phyloP scores from a whole-genome alignment of 2,329 filamentous ascomycete genomes.

The Corinectria fuckeliana region DNA sequence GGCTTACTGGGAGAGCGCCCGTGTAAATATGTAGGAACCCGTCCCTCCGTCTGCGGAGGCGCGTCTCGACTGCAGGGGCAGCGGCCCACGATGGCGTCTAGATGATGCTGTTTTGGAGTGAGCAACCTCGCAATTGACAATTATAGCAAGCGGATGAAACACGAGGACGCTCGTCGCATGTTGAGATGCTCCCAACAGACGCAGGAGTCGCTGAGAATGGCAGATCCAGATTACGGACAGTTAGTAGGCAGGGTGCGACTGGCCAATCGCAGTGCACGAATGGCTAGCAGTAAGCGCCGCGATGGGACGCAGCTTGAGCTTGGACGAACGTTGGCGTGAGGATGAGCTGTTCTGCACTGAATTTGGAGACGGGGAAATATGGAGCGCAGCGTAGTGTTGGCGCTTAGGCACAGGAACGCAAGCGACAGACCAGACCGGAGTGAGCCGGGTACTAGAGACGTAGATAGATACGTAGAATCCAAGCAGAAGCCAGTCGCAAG shows the following conservation, averaged over 20 bases:
- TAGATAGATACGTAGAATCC: background rate
- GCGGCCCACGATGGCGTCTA: slow-evolving; percentile 37
- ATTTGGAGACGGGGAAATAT: slow-evolving; percentile 24
- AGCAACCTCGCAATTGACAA: slow-evolving; percentile 25
- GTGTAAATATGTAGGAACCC: slow-evolving; percentile 37
- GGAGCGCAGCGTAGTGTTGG: slow-evolving; percentile 31
- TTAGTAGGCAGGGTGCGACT: slow-evolving; percentile 11
- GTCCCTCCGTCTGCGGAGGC: slow-evolving; percentile 9
- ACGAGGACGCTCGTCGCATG: slow-evolving; percentile 33
- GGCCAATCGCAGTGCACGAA: slow-evolving; percentile 28
- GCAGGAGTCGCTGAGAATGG: slow-evolving; percentile 28
- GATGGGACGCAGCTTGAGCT: slow-evolving; percentile 20
- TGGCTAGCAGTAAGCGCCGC: slow-evolving; percentile 34
- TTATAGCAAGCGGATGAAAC: slow-evolving; percentile 37
- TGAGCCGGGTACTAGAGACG: slow-evolving; percentile 5
- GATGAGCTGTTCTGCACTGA: slow-evolving; percentile 10
- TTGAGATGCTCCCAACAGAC: slow-evolving; percentile 24
- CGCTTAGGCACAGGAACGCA: slow-evolving; percentile 14
- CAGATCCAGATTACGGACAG: slow-evolving; percentile 27
- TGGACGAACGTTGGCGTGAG: slow-evolving; percentile 26
- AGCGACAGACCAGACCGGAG: background rate
- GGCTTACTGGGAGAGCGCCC: slow-evolving; percentile 23
- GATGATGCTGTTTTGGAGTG: slow-evolving; percentile 18
- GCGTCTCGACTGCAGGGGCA: slow-evolving; percentile 24
- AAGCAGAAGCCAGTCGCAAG: background rate